A percentile compares a stretch with the other conserved stretches of the same genome.
Evolutionary conservation across 2,329 filamentous ascomycete genomes (phyloP).

Genomic region (Nemania sp.): DNA sequence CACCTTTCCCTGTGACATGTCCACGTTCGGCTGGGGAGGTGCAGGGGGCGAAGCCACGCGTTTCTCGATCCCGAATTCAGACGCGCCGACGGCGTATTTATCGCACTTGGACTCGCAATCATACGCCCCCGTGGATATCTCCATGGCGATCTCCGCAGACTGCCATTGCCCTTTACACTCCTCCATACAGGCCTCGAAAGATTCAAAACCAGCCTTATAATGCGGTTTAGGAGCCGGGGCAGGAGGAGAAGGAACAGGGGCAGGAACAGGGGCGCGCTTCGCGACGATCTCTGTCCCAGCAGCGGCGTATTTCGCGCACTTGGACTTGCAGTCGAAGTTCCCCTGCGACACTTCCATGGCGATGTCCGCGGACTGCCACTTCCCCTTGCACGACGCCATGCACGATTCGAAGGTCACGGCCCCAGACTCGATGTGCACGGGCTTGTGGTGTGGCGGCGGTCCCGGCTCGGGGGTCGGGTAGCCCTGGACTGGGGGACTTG

Average conservation of each 20-base stretch:
- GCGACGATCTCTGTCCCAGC: not conserved
- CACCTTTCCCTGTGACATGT: too few relatives aligned
- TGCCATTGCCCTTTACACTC: too few relatives aligned
- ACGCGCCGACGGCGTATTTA: not conserved
- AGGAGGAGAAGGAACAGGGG: not conserved
- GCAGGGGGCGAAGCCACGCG: not conserved
- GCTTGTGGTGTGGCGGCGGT: not conserved
- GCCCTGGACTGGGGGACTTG: too few relatives aligned
- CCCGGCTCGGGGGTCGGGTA: too few relatives aligned
- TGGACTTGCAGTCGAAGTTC: not conserved
- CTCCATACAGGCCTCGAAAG: too few relatives aligned
- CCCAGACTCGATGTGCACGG: not conserved
- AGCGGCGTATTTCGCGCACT: not conserved
- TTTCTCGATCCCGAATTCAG: not conserved
- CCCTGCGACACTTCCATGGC: constrained; percentile 5
- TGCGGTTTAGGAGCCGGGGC: not conserved
- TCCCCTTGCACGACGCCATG: constrained; percentile 5
- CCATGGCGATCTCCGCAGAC: too few relatives aligned
- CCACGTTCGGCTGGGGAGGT: not conserved
- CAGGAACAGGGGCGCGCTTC: not conserved
- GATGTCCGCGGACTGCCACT: constrained; percentile 1
- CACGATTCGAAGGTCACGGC: constrained; percentile 11
- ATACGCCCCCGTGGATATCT: too few relatives aligned
- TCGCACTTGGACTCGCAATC: not conserved
- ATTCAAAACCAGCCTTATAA: too few relatives aligned